Evolutionary conservation across 495 filamentous ascomycete genomes (phyloP), one percentile per base, ranked within the genome.

Genomic region (Sordaria brevicollis): DNA sequence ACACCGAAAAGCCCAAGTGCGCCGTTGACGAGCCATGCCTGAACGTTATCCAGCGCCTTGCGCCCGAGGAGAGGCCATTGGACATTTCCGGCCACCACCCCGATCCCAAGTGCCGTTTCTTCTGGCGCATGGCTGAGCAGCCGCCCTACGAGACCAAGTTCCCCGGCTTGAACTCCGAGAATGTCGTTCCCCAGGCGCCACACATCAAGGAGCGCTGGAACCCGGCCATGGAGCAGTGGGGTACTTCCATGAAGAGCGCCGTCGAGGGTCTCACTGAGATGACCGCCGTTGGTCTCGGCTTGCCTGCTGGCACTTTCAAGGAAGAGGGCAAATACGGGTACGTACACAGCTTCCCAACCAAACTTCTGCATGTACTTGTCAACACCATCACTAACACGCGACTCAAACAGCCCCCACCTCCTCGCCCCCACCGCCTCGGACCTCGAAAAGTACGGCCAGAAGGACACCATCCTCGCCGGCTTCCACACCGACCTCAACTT

Each of bases 401-500:
- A n/a, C n/a, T n/a, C n/a, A n/a, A 9, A 2, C 43, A 84, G 83
- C 25, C 83, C 83, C 5, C 83, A 85, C 67, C 82, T 85, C 66
- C 81, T 85, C 15, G 83, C 83, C 5, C 83, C 83, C 0, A 85
- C 83, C 9, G 83, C 83, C 4, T 84, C 82, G 0, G 82, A 85
- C 73, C 80, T 85, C n/a, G 5, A 65, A 8, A 83, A 79, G 57
- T 85, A 83, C 76, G 79, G 81, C 37, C n/a, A 72, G 10, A 79
- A 80, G 65, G 79, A 84, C 76, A 85, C 83, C 39, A 85, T 85
- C 76, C 77, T 85, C 9, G 83, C 83, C 9, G 83, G 83, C 33
- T 85, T 85, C 77, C 83, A 85, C 74, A 84, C 83, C 11, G 83
- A 85, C 71, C 81, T 85, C 36, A 85, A 85, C 77, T 85, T 85